Evolutionary conservation across 345 rosid genomes (phyloP).

Genomic region (Chamaenerion angustifolium): DNA sequence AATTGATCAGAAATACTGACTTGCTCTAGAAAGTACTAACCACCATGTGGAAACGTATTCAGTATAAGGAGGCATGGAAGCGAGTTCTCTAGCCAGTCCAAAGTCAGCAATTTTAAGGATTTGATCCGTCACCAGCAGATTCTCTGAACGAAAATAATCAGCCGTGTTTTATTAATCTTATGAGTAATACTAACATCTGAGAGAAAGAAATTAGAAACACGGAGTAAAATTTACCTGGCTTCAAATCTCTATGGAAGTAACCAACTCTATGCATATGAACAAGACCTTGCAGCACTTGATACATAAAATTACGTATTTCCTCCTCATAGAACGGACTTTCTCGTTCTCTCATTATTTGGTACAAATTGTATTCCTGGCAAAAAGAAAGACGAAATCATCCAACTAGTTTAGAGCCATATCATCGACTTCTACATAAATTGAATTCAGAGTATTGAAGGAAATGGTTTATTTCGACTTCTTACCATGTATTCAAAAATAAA

Average conservation of each 20-base stretch:
- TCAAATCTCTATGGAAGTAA: constrained; percentile 82
- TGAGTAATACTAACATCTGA: too few relatives aligned
- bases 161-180: too few relatives aligned
- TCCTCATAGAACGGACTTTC: constrained; percentile 57
- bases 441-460: neutral
- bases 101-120: constrained; percentile 87
- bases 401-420: too few relatives aligned
- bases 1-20: too few relatives aligned
- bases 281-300: constrained; percentile 82
- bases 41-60: constrained; percentile 97
- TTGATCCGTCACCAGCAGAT: constrained; percentile 71
- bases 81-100: constrained; percentile 92
- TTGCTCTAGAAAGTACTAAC: constrained; percentile 22
- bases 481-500: constrained; percentile 97
- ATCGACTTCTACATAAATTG: neutral
- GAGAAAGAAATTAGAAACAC: neutral
- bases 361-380: constrained; percentile 65
- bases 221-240: constrained; percentile 43
- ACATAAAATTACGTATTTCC: constrained; percentile 58
- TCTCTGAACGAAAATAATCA: constrained; percentile 27
- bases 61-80: constrained; percentile 83
- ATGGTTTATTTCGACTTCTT: constrained; percentile 9
- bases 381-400: neutral
- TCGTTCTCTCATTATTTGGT: constrained; percentile 68
- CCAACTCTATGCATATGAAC: constrained; percentile 78